A percentile compares a stretch with the other conserved stretches of the same genome.
Evolutionary conservation across 78 protist genomes (phyloP).

Genomic region (Creolimax fragrantissima): DNA sequence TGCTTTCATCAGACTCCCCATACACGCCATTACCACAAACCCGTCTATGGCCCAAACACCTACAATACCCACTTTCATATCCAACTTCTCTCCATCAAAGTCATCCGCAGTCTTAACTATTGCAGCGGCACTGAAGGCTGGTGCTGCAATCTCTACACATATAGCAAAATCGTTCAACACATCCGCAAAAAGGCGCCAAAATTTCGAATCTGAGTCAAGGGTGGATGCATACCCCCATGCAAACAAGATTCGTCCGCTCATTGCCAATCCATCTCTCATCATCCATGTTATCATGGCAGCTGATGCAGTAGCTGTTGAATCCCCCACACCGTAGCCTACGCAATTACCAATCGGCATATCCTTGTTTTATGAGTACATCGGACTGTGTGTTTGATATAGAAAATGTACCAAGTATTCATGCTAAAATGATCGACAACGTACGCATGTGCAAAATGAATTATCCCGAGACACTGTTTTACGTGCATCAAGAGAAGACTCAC

Average conservation of each 20-base stretch:
- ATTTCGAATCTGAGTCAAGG: neutral
- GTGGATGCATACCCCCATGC: neutral
- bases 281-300: conserved; percentile 26
- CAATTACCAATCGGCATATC: neutral
- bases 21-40: neutral
- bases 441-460: too few species aligned
- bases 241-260: conserved; percentile 19
- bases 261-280: conserved; percentile 27
- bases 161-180: conserved; percentile 32
- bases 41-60: neutral
- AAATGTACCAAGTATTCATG: too few species aligned
- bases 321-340: conserved; percentile 29
- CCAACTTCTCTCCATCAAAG: neutral
- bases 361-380: too few species aligned
- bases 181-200: conserved; percentile 31
- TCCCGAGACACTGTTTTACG: too few species aligned
- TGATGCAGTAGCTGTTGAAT: conserved; percentile 1
- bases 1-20: neutral
- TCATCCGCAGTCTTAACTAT: neutral
- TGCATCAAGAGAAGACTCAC: too few species aligned
- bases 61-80: too few species aligned
- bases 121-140: neutral
- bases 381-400: too few species aligned
- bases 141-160: conserved; percentile 2
- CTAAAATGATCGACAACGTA: too few species aligned